Conservation (phyloP, 2,329 filamentous ascomycete genomes). For the Tothia fuscella region DNA sequence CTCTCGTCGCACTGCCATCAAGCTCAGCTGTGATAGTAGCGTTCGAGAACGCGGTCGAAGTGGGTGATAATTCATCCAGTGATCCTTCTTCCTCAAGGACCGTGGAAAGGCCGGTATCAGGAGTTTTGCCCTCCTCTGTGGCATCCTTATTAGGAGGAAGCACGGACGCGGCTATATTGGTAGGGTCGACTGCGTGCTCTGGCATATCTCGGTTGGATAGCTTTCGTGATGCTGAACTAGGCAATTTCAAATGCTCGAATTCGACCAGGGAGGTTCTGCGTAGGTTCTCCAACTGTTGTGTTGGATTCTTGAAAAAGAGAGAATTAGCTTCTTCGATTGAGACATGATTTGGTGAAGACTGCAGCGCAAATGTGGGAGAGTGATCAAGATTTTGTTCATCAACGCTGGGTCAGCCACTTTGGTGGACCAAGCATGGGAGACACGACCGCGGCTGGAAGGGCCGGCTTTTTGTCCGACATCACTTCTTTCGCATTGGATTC, state of each 20-base stretch:
- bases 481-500: neutral
- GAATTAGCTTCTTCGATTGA: slow-evolving; percentile 4
- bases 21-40: slow-evolving; percentile 1
- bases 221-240: neutral
- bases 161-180: neutral
- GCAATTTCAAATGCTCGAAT: slow-evolving; percentile 23
- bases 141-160: neutral
- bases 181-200: slow-evolving; percentile 3
- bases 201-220: slow-evolving; percentile 7
- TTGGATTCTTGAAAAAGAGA: slow-evolving; percentile 29
- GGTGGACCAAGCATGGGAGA: too few species aligned
- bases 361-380: too few species aligned
- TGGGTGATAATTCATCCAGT: neutral
- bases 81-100: slow-evolving; percentile 5
- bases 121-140: neutral
- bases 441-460: too few species aligned
- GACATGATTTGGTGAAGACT: too few species aligned
- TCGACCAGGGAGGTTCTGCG: slow-evolving; percentile 33
- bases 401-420: neutral
- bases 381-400: too few species aligned
- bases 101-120: neutral
- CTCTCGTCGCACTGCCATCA: slow-evolving; percentile 3
- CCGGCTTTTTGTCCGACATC: neutral
- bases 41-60: neutral
- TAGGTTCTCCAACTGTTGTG: slow-evolving; percentile 34